Evolutionary conservation across 371 early-diverging fungal species (phyloP), one percentile per base, ranked within the genome.

Genomic region (Mycotypha africana): DNA sequence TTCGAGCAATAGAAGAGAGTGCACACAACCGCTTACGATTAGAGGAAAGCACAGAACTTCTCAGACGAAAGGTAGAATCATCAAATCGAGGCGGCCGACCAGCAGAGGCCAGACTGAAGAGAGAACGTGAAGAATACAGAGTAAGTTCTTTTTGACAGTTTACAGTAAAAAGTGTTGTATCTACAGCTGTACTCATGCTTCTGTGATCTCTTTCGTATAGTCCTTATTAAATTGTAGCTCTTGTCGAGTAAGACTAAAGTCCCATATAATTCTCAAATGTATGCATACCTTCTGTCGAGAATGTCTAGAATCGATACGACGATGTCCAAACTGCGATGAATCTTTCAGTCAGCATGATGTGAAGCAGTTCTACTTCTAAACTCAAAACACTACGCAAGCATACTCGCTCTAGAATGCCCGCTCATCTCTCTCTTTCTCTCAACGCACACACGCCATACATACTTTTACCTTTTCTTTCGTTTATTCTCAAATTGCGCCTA

Each of bases 221-320:
- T 62, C 76, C 20, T 54, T 93, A 49, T 74, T 95, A 38, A 93
- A 91, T 58, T 98, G 98, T 59, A 79, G 85, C 15, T 78, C 88
- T 31, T 98, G 98, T 67, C 78, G 78, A 52, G 69, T 67, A 15
- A 75, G 88, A 43, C 89, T 96, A 73, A 93, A 95, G 63, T 80
- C 79, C 25, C 88, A 86, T 53, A 80, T 85, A 1, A 63, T 98
- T 5, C 34, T 76, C 33, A 78, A 87, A 30, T 98, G 98, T 62
- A 93, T 93, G 97, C 98, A 98, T 53, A 88, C 89, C n/a, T 96
- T 96, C 60, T 98, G 97, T 67, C 88, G 91, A 64, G 82, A 83
- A 42, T 99, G 99, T 58, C 78, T 99, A 41, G 92, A 97, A n/a
- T 80, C 98, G 9, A 93, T 95, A 56, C 85, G 98, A 62, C 92